Conservation (phyloP, 345 rosid genomes). For the Bretschneidera sinensis region DNA sequence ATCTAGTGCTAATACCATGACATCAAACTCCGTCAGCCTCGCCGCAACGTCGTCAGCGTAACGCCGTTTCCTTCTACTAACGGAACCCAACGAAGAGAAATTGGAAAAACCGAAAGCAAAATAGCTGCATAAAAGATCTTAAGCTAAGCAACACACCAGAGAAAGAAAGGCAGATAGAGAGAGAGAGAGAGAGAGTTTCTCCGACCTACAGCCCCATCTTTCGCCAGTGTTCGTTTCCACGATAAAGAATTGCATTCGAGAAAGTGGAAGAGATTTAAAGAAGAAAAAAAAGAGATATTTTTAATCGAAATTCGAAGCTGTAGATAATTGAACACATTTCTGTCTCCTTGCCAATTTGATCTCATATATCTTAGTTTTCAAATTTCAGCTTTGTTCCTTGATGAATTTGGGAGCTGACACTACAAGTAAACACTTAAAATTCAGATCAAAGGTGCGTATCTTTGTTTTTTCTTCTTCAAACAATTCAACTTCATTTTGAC, state of each 20-base stretch:
- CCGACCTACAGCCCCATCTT: constrained; percentile 15
- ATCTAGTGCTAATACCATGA: background rate
- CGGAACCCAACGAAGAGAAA: constrained; percentile 23
- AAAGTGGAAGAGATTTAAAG: constrained; percentile 7
- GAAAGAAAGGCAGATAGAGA: constrained; percentile 16
- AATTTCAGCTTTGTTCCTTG: constrained; percentile 7
- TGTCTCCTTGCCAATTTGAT: constrained; percentile 11
- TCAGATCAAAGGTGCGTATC: constrained; percentile 37
- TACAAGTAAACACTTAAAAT: constrained; percentile 9
- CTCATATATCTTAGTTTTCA: background rate
- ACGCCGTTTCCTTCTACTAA: constrained; percentile 30
- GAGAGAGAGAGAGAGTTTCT: constrained; percentile 17
- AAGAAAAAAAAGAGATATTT: constrained; percentile 2
- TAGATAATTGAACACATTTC: constrained; percentile 19
- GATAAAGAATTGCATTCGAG: background rate
- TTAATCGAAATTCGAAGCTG: constrained; percentile 20
- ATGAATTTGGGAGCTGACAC: constrained; percentile 12
- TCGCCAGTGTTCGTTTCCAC: constrained; percentile 15
- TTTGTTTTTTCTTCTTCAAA: background rate
- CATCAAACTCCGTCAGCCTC: constrained; percentile 34
- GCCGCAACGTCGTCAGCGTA: constrained; percentile 43
- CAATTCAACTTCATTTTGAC: constrained; percentile 9
- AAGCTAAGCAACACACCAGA: constrained; percentile 22
- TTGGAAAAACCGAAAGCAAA: constrained; percentile 6
- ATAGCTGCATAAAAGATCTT: constrained; percentile 12